These are phyloP conservation scores for Avena sativa DNA, from an alignment of 176 grass and related monocot species.

Conservation along the genomic window DNA sequence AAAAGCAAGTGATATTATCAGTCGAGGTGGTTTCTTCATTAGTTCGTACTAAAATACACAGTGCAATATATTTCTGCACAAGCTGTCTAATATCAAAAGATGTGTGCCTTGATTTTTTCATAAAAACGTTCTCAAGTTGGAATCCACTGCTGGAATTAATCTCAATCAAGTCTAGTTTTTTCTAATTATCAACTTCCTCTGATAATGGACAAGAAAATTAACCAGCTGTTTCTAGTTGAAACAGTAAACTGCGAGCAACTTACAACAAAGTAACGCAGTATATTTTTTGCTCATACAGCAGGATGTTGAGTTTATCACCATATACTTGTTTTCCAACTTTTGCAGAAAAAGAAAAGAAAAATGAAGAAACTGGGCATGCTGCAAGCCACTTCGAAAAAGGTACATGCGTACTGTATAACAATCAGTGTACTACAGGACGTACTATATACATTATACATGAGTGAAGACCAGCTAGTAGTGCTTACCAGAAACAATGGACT, in stretches of 20 bases:
- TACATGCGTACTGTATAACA: background rate
- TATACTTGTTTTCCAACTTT: background rate
- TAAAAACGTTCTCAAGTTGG: background rate
- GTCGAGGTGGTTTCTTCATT: background rate
- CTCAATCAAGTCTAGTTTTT: slow-evolving; percentile 1
- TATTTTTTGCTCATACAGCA: background rate
- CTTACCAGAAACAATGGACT: background rate
- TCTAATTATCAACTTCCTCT: background rate
- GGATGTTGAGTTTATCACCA: background rate
- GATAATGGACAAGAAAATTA: background rate
- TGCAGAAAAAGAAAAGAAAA: background rate
- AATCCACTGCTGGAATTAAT: background rate
- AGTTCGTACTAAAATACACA: background rate
- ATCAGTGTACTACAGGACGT: background rate
- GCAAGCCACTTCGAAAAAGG: slow-evolving; percentile 7
- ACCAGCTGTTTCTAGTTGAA: background rate
- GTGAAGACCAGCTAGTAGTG: background rate
- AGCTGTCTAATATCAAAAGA: background rate
- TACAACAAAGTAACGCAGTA: background rate
- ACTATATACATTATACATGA: background rate
- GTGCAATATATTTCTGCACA: background rate
- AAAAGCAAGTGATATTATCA: background rate
- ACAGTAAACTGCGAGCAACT: background rate
- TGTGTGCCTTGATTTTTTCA: background rate
- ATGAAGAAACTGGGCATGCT: background rate